Evolutionary conservation across 768 basidiomycete species (phyloP).

Genomic region (Favolaschia claudopus): DNA sequence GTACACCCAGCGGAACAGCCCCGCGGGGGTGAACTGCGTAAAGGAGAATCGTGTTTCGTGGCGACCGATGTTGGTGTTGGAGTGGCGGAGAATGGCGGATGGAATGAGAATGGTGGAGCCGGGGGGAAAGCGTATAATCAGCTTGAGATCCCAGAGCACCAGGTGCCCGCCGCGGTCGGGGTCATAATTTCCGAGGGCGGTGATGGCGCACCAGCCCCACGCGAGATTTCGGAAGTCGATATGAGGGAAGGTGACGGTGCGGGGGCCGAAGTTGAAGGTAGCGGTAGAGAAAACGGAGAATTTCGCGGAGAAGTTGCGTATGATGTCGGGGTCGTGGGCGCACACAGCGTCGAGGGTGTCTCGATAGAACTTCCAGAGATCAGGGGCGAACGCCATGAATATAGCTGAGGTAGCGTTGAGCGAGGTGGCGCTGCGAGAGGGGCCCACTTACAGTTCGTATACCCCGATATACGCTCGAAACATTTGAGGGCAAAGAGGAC

Average conservation of each 20-base stretch:
- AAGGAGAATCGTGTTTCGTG: not conserved
- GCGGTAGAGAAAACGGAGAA: too few species aligned
- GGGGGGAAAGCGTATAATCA: not conserved
- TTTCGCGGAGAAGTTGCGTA: too few species aligned
- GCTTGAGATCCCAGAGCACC: too few species aligned
- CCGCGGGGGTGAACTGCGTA: not conserved
- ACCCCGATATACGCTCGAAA: not conserved
- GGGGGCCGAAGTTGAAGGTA: too few species aligned
- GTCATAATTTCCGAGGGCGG: not conserved
- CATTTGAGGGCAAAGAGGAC: not conserved
- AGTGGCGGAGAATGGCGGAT: not conserved
- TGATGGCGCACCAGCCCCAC: not conserved
- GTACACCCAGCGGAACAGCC: too few species aligned
- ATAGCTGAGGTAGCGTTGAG: not conserved
- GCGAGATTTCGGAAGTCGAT: too few species aligned
- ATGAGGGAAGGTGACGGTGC: too few species aligned
- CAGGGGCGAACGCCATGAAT: not conserved
- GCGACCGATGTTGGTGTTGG: too few species aligned
- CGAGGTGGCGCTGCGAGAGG: not conserved
- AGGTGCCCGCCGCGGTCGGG: too few species aligned
- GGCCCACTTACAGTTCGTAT: not conserved
- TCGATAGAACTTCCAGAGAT: not conserved
- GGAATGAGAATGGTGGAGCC: too few species aligned
- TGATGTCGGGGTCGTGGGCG: too few species aligned
- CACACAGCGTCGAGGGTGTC: not conserved